Evolutionary conservation across 306 rosid genomes (phyloP).

Genomic region (Dryas octopetala): DNA sequence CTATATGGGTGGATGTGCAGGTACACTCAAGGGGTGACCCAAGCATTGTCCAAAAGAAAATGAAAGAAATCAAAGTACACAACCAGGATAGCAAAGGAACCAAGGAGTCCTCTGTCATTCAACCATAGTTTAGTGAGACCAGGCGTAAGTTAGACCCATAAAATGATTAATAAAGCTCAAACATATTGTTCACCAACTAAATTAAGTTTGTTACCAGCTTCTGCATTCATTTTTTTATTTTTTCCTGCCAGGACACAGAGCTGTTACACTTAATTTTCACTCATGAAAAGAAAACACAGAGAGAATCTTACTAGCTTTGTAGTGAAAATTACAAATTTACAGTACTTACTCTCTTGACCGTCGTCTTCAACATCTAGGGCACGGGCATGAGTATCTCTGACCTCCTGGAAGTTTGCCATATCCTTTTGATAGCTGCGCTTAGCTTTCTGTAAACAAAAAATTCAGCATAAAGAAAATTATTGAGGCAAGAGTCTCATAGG

Average conservation of each 20-base stretch:
- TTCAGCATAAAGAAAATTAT: background rate
- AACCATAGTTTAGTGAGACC: background rate
- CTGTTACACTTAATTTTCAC: background rate
- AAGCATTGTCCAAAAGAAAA: background rate
- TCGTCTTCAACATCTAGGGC: conserved; percentile 57
- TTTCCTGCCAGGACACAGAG: background rate
- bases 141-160: background rate
- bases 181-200: background rate
- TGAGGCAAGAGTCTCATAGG: background rate
- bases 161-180: background rate
- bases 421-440: conserved; percentile 91
- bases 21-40: no score
- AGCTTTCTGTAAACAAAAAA: conserved; percentile 67
- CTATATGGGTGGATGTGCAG: no score
- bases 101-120: background rate
- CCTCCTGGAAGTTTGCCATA: conserved; percentile 57
- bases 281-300: background rate
- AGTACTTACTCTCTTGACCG: conserved; percentile 52
- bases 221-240: background rate
- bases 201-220: background rate
- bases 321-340: conserved; percentile 1
- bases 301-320: background rate
- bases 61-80: background rate
- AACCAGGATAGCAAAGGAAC: background rate
- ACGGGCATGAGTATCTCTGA: conserved; percentile 54